Percentiles rank a stretch among this genome's conserved stretches.
Evolutionary conservation across 305 asterid genomes (phyloP).

Genomic region (Fraxinus floribunda): DNA sequence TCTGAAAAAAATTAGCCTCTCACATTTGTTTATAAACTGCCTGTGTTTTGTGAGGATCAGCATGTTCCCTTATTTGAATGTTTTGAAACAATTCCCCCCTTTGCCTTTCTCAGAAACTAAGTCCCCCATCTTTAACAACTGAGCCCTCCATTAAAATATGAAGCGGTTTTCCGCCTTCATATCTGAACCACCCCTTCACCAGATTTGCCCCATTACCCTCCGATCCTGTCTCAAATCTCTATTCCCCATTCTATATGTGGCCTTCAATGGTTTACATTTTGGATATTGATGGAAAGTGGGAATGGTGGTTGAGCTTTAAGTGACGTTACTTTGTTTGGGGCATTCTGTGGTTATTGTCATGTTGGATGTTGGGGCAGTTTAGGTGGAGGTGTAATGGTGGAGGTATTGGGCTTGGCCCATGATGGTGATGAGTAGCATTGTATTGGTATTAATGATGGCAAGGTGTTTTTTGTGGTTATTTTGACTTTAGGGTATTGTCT

Average conservation of each 20-base stretch:
- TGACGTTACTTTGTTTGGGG: not conserved
- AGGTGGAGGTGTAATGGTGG: not conserved
- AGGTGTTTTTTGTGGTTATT: not conserved
- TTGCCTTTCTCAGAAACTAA: not conserved
- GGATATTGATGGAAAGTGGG: not conserved
- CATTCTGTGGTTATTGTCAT: not conserved
- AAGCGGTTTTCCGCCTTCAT: not conserved
- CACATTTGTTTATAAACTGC: not conserved
- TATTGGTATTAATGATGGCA: not conserved
- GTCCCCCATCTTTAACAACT: not conserved
- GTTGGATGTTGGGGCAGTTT: not conserved
- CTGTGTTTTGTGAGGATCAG: not conserved
- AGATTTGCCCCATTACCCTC: not conserved
- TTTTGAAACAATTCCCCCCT: not conserved
- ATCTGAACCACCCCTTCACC: not conserved
- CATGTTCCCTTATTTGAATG: not conserved
- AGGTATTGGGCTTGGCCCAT: not conserved
- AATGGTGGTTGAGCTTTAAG: not conserved
- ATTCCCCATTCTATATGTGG: not conserved
- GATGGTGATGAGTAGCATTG: not conserved
- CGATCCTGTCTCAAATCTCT: not conserved
- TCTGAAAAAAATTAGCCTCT: constrained; percentile 8
- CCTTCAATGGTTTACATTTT: not conserved
- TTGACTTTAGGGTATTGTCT: not conserved
- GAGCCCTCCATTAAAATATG: not conserved